These are phyloP conservation scores for California macrophylla DNA, from an alignment of 441 rosid genomes.

Conservation along the genomic window DNA sequence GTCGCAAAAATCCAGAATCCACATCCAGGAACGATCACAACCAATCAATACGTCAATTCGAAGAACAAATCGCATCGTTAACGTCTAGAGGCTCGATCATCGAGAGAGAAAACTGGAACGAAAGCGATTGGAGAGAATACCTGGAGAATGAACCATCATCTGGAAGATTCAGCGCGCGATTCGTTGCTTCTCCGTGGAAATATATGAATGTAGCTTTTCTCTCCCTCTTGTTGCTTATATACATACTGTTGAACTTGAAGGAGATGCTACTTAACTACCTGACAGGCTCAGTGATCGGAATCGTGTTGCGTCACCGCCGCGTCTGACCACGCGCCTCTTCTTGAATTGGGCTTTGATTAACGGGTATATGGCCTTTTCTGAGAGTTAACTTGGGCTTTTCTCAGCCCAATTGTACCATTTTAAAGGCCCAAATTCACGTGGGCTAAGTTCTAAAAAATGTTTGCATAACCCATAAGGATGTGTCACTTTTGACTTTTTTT, in stretches of 20 bases:
- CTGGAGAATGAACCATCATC: neutral
- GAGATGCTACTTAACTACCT: too few relatives aligned
- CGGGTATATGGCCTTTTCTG: neutral
- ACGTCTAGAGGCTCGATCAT: neutral
- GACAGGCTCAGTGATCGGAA: neutral
- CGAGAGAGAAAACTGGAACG: neutral
- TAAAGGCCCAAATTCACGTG: neutral
- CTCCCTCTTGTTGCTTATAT: neutral
- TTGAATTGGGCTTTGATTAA: too few relatives aligned
- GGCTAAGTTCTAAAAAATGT: neutral
- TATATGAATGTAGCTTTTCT: neutral
- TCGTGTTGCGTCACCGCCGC: too few relatives aligned
- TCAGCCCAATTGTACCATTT: neutral
- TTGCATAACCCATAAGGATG: too few relatives aligned
- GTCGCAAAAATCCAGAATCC: neutral
- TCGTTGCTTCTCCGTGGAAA: neutral
- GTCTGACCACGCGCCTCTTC: too few relatives aligned
- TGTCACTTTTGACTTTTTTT: too few relatives aligned
- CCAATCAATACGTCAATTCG: neutral
- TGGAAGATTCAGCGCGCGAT: neutral
- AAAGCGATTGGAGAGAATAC: neutral
- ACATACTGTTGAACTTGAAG: too few relatives aligned
- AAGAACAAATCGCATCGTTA: neutral
- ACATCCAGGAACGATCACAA: neutral
- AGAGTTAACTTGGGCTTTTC: neutral